phyloP scores from a whole-genome alignment of 441 rosid genomes.

The Adansonia grandidieri region DNA sequence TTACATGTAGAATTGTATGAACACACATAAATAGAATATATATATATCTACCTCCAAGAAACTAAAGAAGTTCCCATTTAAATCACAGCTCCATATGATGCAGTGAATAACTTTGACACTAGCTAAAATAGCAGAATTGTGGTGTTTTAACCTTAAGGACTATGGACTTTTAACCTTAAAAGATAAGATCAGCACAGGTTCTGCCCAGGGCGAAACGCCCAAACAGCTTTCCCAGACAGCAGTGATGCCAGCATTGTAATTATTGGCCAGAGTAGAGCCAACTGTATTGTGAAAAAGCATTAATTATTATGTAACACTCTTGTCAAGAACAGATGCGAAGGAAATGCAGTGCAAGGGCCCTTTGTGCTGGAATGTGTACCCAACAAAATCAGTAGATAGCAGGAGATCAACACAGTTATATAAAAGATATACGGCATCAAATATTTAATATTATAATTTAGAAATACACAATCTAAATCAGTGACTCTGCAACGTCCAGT shows the following conservation, averaged over 20 bases:
- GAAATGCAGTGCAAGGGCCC: constrained; percentile 73
- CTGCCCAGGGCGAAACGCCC: constrained; percentile 90
- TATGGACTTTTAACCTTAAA: constrained; percentile 48
- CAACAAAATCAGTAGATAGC: constrained; percentile 28
- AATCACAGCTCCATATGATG: constrained; percentile 59
- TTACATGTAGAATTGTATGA: neutral
- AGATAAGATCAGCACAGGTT: constrained; percentile 84
- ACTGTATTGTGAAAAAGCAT: constrained; percentile 49
- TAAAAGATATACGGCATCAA: constrained; percentile 3
- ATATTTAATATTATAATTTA: neutral
- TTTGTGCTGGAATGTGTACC: constrained; percentile 81
- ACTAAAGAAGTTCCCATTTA: constrained; percentile 61
- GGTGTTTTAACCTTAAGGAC: too few relatives aligned
- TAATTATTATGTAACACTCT: constrained; percentile 47
- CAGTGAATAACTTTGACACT: constrained; percentile 70
- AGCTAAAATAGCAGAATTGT: constrained; percentile 66
- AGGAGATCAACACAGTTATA: neutral
- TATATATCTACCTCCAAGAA: constrained; percentile 66
- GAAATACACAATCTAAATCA: neutral
- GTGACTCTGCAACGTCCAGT: neutral
- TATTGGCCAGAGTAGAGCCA: constrained; percentile 38
- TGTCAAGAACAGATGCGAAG: constrained; percentile 71
- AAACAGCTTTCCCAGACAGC: constrained; percentile 88
- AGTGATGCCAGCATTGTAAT: constrained; percentile 35
- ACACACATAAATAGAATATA: neutral